A percentile compares a stretch with the other conserved stretches of the same genome.
Conservation (phyloP, 2,329 filamentous ascomycete species). For the Epichloe hybrida region DNA sequence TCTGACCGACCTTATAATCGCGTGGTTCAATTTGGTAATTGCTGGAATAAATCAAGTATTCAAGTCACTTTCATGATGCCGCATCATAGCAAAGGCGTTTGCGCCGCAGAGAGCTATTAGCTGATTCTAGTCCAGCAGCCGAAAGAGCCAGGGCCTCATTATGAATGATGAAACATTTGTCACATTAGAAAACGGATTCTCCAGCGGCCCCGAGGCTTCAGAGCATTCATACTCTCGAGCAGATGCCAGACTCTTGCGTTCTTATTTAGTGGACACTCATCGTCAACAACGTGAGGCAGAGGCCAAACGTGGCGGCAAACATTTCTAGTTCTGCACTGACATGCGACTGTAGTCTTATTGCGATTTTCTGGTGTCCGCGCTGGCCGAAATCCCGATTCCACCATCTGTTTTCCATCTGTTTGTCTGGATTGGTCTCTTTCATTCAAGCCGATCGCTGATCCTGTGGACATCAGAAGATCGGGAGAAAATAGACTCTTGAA, state of each 20-base stretch:
- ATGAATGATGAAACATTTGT: background rate
- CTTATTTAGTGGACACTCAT: background rate
- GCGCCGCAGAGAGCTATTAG: background rate
- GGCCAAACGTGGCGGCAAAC: background rate
- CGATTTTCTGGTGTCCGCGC: background rate
- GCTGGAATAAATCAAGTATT: background rate
- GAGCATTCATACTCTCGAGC: background rate
- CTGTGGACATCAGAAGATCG: background rate
- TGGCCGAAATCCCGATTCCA: background rate
- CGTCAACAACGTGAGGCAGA: background rate
- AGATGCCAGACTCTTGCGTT: background rate
- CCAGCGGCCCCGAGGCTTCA: background rate
- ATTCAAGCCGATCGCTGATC: background rate
- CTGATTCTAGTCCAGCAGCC: background rate
- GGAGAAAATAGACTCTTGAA: background rate
- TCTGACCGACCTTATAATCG: background rate
- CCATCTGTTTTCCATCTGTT: background rate
- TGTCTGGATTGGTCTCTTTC: background rate
- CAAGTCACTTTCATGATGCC: background rate
- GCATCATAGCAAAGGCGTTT: background rate
- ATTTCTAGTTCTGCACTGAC: background rate
- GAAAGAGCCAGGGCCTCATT: too few relatives aligned
- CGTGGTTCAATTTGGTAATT: background rate
- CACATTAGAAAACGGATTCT: background rate
- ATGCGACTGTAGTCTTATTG: background rate